Evolutionary conservation across 1,284 basidiomycete genomes (phyloP).

Genomic region (Leccinum pachyderme): DNA sequence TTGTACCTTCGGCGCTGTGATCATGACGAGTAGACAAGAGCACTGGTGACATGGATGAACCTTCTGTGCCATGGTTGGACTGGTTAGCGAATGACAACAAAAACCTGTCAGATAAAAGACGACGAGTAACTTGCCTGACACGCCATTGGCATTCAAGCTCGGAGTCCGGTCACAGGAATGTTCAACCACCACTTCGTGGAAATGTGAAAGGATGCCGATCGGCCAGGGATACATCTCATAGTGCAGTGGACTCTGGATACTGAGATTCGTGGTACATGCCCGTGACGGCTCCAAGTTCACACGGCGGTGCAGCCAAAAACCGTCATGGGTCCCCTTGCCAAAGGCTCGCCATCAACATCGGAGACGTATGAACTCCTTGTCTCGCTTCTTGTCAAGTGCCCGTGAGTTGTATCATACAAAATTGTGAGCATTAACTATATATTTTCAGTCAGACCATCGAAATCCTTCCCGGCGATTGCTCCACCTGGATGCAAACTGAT

Average conservation of each 20-base stretch:
- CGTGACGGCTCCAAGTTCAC: too few relatives aligned
- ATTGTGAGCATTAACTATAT: neutral
- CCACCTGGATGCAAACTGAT: constrained; percentile 13
- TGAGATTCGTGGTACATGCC: neutral
- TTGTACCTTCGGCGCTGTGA: constrained; percentile 17
- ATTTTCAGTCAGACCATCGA: constrained; percentile 26
- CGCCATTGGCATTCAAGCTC: constrained; percentile 17
- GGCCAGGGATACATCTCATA: neutral
- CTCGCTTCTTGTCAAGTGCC: constrained; percentile 20
- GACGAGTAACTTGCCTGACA: constrained; percentile 6
- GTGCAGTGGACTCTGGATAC: neutral
- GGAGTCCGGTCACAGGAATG: constrained; percentile 1
- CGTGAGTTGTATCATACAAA: constrained; percentile 20
- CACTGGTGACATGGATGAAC: constrained; percentile 22
- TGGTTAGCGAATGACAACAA: neutral
- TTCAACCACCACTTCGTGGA: neutral
- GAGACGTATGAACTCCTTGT: constrained; percentile 23
- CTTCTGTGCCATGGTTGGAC: constrained; percentile 14
- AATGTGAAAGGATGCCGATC: neutral
- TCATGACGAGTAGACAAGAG: constrained; percentile 37
- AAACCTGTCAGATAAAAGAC: neutral
- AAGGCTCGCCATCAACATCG: neutral
- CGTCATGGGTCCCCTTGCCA: constrained; percentile 1
- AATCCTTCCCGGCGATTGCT: constrained; percentile 27
- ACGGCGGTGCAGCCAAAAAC: neutral